Conservation (phyloP, 257 asterid genomes). For the Cruciata laevipes region DNA sequence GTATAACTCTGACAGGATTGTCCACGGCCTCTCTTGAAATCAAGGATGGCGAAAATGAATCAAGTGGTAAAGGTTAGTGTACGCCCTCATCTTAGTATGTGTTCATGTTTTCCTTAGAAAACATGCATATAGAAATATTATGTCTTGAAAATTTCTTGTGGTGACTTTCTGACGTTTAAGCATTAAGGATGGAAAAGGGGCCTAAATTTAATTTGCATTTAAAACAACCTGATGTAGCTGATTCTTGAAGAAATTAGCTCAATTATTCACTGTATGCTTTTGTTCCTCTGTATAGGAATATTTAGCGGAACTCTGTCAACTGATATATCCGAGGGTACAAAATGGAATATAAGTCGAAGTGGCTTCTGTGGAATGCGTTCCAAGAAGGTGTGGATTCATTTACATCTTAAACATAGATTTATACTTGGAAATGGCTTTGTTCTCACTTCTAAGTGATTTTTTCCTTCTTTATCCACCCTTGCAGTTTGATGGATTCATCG, state of each 20-base stretch:
- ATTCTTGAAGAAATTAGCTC: not conserved
- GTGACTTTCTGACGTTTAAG: not conserved
- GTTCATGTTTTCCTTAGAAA: not conserved
- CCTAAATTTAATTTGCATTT: not conserved
- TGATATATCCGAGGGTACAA: constrained; percentile 64
- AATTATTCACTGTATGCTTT: not conserved
- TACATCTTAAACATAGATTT: not conserved
- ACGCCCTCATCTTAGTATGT: not conserved
- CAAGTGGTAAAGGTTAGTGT: constrained; percentile 53
- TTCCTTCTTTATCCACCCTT: not conserved
- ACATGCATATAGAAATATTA: not conserved
- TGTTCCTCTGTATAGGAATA: constrained; percentile 36
- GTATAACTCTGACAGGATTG: constrained; percentile 49
- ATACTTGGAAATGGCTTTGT: constrained; percentile 1
- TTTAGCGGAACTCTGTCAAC: constrained; percentile 89
- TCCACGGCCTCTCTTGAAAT: constrained; percentile 88
- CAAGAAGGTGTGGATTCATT: constrained; percentile 58
- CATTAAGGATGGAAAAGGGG: not conserved
- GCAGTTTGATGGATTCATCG: constrained; percentile 95
- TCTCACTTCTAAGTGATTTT: constrained; percentile 2
- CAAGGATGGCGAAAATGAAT: constrained; percentile 44
- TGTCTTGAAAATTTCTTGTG: too few species aligned
- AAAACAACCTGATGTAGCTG: not conserved
- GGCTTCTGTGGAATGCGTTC: constrained; percentile 99
- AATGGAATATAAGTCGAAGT: constrained; percentile 80